Conservation (phyloP, 345 rosid species). For the Citrus inodora region DNA sequence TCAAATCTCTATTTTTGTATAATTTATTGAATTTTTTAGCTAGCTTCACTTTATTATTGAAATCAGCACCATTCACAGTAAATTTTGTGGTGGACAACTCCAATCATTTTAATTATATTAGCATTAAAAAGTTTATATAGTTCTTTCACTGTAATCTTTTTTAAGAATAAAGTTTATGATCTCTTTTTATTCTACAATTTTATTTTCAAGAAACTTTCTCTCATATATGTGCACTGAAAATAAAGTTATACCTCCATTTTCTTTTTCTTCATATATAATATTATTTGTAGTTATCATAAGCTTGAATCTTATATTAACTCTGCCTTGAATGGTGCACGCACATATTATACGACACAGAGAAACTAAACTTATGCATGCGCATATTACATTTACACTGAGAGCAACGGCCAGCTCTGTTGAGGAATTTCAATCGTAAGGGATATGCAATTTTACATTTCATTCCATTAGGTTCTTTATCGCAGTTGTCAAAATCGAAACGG, state of each 20-base stretch:
- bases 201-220: too few relatives aligned
- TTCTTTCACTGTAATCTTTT: background rate
- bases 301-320: too few relatives aligned
- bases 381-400: background rate
- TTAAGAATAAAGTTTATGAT: too few relatives aligned
- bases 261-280: too few relatives aligned
- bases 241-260: background rate
- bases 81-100: background rate
- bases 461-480: background rate
- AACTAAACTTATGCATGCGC: background rate
- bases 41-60: background rate
- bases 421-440: background rate
- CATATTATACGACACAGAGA: background rate
- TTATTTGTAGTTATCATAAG: too few relatives aligned
- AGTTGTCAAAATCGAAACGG: background rate
- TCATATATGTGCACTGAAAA: background rate
- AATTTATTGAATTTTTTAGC: too few relatives aligned
- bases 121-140: background rate
- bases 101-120: too few relatives aligned
- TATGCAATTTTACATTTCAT: background rate
- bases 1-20: background rate
- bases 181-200: background rate
- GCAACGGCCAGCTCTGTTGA: background rate
- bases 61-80: too few relatives aligned
- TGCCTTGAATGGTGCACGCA: background rate